Percentiles rank a stretch among this genome's conserved stretches.
These are phyloP conservation scores for Coemansia sp. DNA, from an alignment of 192 early-diverging fungal species.

Conservation along the genomic window DNA sequence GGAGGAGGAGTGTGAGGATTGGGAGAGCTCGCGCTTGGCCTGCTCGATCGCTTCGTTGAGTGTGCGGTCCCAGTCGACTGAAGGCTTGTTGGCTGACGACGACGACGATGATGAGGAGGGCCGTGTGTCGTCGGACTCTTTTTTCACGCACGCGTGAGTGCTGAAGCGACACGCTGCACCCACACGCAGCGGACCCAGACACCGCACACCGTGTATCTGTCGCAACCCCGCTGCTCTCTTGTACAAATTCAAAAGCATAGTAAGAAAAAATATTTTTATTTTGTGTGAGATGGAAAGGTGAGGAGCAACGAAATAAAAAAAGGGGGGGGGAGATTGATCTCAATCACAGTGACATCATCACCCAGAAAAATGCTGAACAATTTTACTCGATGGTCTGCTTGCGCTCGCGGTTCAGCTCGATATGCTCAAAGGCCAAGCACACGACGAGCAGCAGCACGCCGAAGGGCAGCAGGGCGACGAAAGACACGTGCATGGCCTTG, in stretches of 20 bases:
- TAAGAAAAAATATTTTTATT: neutral
- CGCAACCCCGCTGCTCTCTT: no score
- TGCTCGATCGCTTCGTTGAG: constrained; percentile 42
- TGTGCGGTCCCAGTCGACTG: constrained; percentile 36
- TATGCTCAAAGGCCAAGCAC: constrained; percentile 31
- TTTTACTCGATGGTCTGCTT: constrained; percentile 32
- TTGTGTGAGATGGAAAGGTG: no score
- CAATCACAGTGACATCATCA: neutral
- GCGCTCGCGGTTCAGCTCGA: constrained; percentile 37
- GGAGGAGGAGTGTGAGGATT: no score
- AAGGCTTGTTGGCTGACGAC: neutral
- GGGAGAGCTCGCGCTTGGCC: constrained; percentile 25
- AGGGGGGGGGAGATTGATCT: no score
- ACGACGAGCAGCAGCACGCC: constrained; percentile 21
- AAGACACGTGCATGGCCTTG: constrained; percentile 51
- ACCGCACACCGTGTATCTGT: no score
- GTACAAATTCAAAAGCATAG: no score
- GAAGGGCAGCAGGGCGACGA: constrained; percentile 57
- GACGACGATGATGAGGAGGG: neutral
- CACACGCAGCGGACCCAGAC: no score
- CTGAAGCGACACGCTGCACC: neutral
- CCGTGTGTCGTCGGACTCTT: no score
- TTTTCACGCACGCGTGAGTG: no score
- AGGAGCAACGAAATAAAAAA: no score
- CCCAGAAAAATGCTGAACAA: neutral